These are phyloP conservation scores for Ascocoryne sarcoides DNA, from an alignment of 2,329 filamentous ascomycete genomes.

Conservation along the genomic window DNA sequence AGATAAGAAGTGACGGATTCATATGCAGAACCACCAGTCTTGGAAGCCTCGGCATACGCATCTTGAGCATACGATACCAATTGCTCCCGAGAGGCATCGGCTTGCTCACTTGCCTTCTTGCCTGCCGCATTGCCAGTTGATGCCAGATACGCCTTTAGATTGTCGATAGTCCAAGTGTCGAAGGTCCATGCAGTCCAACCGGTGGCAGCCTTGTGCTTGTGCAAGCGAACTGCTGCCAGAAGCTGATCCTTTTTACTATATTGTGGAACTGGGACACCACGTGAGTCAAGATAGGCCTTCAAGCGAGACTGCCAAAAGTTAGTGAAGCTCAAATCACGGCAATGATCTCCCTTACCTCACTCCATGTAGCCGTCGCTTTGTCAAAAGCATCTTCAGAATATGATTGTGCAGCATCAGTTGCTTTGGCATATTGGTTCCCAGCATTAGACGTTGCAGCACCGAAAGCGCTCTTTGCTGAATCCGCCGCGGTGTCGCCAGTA, in stretches of 20 bases:
- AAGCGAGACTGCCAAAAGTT: conserved; percentile 41
- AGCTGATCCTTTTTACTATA: conserved; percentile 63
- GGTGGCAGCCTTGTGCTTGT: conserved; percentile 59
- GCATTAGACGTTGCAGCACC: conserved; percentile 68
- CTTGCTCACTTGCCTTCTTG: conserved; percentile 52
- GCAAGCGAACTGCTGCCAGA: conserved; percentile 62
- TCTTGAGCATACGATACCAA: conserved; percentile 56
- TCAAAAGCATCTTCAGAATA: conserved; percentile 61
- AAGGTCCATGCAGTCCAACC: conserved; percentile 70
- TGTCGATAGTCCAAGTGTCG: conserved; percentile 65
- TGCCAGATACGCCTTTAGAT: conserved; percentile 51
- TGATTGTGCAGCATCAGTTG: conserved; percentile 58
- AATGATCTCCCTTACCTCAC: conserved; percentile 39
- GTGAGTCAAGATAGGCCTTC: conserved; percentile 70
- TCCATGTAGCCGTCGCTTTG: conserved; percentile 54
- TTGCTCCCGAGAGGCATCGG: conserved; percentile 62
- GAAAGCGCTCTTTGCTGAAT: conserved; percentile 56
- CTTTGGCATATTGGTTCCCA: conserved; percentile 67
- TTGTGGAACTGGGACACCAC: conserved; percentile 68
- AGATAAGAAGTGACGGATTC: conserved; percentile 67
- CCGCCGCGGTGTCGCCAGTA: conserved; percentile 51
- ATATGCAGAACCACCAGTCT: conserved; percentile 46
- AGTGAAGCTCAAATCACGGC: conserved; percentile 1
- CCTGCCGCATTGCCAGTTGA: conserved; percentile 45
- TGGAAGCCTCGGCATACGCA: conserved; percentile 50